Base-by-base conservation (phyloP, 345 rosid genomes). In the Excoecaria agallocha region DNA sequence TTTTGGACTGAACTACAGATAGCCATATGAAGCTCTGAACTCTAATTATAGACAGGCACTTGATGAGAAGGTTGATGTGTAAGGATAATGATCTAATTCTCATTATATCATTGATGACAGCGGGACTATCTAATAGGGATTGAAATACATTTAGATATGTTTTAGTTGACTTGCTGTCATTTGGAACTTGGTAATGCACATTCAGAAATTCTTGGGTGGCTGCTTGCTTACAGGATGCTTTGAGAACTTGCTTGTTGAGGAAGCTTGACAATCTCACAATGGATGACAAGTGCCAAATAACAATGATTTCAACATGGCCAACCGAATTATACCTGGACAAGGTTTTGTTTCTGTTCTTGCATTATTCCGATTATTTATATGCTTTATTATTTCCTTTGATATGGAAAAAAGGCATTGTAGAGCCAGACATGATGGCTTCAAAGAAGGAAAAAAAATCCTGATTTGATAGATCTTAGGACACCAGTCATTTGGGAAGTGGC, bases 221-320 rank as follows among this genome's bases (percentile, higher is more conserved):
- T 70, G 54, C 81, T 80, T 72, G 56, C 80, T 84, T 80, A 76
- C 89, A 95, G 99, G 99, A 95, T 86, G 97, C 98, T 88, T 83
- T 95, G 84, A 91, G 94, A 84, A 95, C 99, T 48, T 93, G 89
- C 82, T 81, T 95, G 74, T 78, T 95, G 87, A 88, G 86, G 71
- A 95, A 91, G 96, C 98, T 95, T 82, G 99, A 95, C 85, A 90
- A 82, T 83, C 93, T 95, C 72, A 72, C 90, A 66, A 89, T 87
- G 91, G 94, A 93, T 85, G 99, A 95, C 80, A 90, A 87, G 82
- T 93, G 96, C 88, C 99, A 93, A 84, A 86, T 95, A 83, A 93
- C 98, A 16, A 93, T 93, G 99, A 93, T 95, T 77, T 95, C 99
- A 70, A 93, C 99, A 5, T 95, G 99, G 99, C 87, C 96, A 77